phyloP scores from a whole-genome alignment of 768 basidiomycete genomes.

The Rhizopogon vinicolor region DNA sequence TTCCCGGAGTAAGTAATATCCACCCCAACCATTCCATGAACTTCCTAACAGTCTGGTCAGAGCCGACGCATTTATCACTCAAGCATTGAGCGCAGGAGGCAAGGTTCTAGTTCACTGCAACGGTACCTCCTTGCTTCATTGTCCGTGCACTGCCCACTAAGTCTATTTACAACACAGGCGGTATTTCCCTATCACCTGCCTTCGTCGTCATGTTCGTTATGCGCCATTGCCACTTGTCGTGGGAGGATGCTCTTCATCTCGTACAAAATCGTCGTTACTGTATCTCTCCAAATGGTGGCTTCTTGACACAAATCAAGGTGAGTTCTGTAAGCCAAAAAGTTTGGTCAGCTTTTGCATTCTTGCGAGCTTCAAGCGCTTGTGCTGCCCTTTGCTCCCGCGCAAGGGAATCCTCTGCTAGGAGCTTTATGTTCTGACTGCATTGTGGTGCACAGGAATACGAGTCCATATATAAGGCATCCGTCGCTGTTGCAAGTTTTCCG shows the following conservation, averaged over 20 bases:
- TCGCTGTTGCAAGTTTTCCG: constrained; percentile 62
- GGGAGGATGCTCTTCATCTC: constrained; percentile 85
- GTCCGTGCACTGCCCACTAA: background rate
- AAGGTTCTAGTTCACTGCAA: constrained; percentile 89
- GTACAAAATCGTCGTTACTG: constrained; percentile 92
- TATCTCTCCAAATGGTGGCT: constrained; percentile 89
- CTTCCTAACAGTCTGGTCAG: constrained; percentile 30
- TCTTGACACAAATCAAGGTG: constrained; percentile 90
- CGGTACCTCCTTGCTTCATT: constrained; percentile 36
- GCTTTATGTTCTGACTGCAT: constrained; percentile 1
- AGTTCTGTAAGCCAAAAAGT: constrained; percentile 1
- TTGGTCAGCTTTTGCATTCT: background rate
- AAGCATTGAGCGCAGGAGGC: constrained; percentile 53
- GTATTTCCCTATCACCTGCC: constrained; percentile 82
- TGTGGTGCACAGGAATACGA: constrained; percentile 72
- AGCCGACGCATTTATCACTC: constrained; percentile 72
- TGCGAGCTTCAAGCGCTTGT: background rate
- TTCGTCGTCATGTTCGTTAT: constrained; percentile 94
- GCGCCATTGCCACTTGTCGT: constrained; percentile 75
- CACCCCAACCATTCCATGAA: background rate
- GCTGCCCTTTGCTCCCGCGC: background rate
- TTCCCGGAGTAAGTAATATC: constrained; percentile 71
- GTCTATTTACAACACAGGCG: constrained; percentile 42
- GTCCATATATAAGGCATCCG: constrained; percentile 80
- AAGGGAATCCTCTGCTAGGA: background rate